Percentiles rank a stretch among this genome's conserved stretches.
Conservation (phyloP, 2,329 filamentous ascomycete species). For the Ceratocystis ficicola region DNA sequence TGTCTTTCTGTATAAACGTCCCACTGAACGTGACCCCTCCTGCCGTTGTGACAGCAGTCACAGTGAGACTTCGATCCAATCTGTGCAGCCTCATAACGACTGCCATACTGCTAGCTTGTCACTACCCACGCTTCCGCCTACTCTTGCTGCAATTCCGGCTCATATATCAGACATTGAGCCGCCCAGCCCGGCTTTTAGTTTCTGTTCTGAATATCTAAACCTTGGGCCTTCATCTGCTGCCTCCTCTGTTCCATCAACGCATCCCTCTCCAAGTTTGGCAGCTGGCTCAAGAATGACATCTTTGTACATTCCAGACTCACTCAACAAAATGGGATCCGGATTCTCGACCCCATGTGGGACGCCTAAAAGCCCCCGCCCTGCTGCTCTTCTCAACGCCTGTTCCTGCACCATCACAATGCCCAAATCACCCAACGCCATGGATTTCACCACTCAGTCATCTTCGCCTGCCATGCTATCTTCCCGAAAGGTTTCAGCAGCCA, state of each 20-base stretch:
- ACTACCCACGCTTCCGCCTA: background rate
- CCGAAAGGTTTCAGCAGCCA: background rate
- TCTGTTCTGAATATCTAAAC: constrained; percentile 17
- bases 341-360: background rate
- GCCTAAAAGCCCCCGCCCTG: background rate
- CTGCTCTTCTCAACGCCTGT: background rate
- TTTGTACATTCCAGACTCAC: constrained; percentile 4
- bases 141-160: background rate
- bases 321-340: constrained; percentile 4
- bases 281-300: constrained; percentile 5
- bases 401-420: background rate
- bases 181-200: constrained; percentile 18
- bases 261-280: constrained; percentile 7
- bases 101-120: background rate
- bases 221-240: constrained; percentile 1
- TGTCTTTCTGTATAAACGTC: background rate
- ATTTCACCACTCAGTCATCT: background rate
- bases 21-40: constrained; percentile 5
- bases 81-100: constrained; percentile 3
- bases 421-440: background rate
- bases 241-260: constrained; percentile 6
- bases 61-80: constrained; percentile 11
- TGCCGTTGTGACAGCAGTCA: constrained; percentile 9
- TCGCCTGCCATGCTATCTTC: background rate
- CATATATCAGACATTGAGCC: constrained; percentile 10